A percentile compares a stretch with the other conserved stretches of the same genome.
These are phyloP conservation scores for Ganoderma sinense DNA, from an alignment of 1,284 basidiomycete genomes.

Conservation along the genomic window DNA sequence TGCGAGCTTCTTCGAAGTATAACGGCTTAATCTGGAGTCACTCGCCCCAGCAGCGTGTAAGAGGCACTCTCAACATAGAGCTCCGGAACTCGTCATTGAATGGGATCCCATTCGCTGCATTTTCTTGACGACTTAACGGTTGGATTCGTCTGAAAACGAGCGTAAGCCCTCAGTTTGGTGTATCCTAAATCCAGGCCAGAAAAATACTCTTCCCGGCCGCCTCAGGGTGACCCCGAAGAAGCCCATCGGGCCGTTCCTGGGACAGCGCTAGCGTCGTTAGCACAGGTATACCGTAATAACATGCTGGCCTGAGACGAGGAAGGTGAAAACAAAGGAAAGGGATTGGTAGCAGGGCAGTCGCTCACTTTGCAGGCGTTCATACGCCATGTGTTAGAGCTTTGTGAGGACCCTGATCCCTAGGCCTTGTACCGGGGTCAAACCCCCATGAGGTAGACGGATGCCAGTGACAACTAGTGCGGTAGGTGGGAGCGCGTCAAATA, in stretches of 20 bases:
- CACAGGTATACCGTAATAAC: background rate
- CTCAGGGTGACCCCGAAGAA: background rate
- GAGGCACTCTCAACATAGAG: background rate
- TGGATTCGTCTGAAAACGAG: background rate
- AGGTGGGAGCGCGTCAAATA: background rate
- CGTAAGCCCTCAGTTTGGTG: background rate
- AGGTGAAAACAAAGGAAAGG: background rate
- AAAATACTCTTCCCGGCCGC: background rate
- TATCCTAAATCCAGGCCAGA: background rate
- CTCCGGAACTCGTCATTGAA: background rate
- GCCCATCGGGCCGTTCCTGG: background rate
- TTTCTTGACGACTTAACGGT: slow-evolving; percentile 13
- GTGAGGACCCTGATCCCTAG: background rate
- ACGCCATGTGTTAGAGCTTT: background rate
- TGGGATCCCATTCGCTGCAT: background rate
- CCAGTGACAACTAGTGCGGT: background rate
- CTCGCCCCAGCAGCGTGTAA: slow-evolving; percentile 7
- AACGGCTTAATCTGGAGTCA: slow-evolving; percentile 9
- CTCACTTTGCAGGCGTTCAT: background rate
- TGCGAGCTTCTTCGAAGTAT: slow-evolving; percentile 9
- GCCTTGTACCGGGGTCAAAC: background rate
- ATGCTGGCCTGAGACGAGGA: background rate
- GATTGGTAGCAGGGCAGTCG: background rate
- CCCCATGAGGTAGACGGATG: background rate
- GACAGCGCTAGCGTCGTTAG: background rate